A percentile compares a stretch with the other conserved stretches of the same genome.
Conservation (phyloP, 169 alveolate species). For the Plasmodium gallinaceum region DNA sequence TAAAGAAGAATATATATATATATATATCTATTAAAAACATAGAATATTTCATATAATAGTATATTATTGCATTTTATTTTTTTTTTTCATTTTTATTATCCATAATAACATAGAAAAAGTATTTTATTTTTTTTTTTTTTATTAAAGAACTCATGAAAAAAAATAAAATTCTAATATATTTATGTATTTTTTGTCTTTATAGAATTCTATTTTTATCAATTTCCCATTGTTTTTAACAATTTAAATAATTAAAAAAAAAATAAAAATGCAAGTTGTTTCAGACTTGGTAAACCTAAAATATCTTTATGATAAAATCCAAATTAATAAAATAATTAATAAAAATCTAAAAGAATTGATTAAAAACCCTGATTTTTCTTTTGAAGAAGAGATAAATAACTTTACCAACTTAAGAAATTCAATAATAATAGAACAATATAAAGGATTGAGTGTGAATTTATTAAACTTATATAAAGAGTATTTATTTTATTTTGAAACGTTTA, state of each 20-base stretch:
- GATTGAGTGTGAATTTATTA: constrained; percentile 13
- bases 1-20: no score
- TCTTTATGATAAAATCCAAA: constrained; percentile 39
- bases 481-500: constrained; percentile 70
- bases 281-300: constrained; percentile 51
- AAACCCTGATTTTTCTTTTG: constrained; percentile 10
- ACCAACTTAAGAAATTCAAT: constrained; percentile 24
- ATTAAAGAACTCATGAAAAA: no score
- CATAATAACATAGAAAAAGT: no score
- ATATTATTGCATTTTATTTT: no score
- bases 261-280: constrained; percentile 53
- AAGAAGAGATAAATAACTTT: constrained; percentile 33
- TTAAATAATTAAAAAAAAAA: neutral
- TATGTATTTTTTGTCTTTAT: neutral
- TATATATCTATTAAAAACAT: no score
- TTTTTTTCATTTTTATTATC: no score
- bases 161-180: neutral
- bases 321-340: constrained; percentile 26
- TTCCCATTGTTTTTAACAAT: neutral
- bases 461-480: constrained; percentile 72
- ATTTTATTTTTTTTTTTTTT: no score
- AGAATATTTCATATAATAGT: no score
- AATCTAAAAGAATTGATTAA: constrained; percentile 27
- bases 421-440: constrained; percentile 32
- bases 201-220: neutral